A percentile compares a stretch with the other conserved stretches of the same genome.
Conservation (phyloP, 306 rosid genomes). For the Bauhinia variegata region DNA sequence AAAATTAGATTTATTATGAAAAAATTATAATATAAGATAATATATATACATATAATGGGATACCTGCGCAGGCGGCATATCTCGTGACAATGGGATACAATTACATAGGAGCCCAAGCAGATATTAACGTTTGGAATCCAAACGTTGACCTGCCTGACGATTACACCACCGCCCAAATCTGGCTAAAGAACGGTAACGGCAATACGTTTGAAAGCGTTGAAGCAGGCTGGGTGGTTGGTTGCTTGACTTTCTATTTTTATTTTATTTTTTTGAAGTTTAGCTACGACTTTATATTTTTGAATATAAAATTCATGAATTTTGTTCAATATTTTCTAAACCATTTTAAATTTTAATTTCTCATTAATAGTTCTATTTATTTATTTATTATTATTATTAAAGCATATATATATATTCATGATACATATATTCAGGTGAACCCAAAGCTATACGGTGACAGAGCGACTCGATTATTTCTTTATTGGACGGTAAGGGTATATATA, state of each 20-base stretch:
- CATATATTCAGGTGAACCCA: constrained; percentile 56
- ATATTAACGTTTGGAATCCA: constrained; percentile 67
- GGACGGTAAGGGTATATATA: constrained; percentile 68
- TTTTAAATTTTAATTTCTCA: too few species aligned
- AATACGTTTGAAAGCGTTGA: constrained; percentile 61
- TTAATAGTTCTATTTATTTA: too few species aligned
- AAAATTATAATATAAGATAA: too few species aligned
- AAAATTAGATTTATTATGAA: too few species aligned
- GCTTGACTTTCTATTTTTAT: neutral
- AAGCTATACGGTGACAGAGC: constrained; percentile 54
- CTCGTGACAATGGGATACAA: constrained; percentile 50
- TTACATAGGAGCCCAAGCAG: constrained; percentile 66
- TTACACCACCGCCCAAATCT: constrained; percentile 65
- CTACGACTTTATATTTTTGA: too few species aligned
- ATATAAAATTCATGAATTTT: too few species aligned
- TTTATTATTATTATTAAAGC: too few species aligned
- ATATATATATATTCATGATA: too few species aligned
- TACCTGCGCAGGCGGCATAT: constrained; percentile 53
- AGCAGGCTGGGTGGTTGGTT: constrained; percentile 67
- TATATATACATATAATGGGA: too few species aligned
- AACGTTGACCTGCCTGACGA: constrained; percentile 46
- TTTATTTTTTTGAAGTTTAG: too few species aligned
- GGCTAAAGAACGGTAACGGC: constrained; percentile 48
- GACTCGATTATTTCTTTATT: constrained; percentile 46
- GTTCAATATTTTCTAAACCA: too few species aligned